Base-by-base conservation (phyloP, 192 early-diverging fungal genomes). In the Lunasporangiospora selenospora region DNA sequence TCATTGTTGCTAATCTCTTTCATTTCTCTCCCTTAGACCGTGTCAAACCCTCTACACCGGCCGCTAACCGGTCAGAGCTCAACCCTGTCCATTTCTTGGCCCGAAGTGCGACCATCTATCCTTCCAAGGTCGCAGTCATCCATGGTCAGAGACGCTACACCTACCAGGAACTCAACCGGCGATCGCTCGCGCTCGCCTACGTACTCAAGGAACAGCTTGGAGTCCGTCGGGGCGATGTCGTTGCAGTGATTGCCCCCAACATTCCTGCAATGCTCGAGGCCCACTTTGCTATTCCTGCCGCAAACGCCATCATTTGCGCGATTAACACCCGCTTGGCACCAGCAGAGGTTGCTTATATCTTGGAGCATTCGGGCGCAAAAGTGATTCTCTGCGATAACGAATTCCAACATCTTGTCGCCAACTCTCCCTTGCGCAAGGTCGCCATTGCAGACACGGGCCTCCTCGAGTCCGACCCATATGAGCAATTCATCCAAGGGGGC, bases 271-370 rank as follows among this genome's bases (percentile, higher is more conserved):
- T 84, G 53, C 57, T 89, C 4, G 87, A 89, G 24, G 81, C 84
- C 1, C 80, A 86, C n/a, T 89, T 78, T 75, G 86, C 73, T 13
- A 75, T 89, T n/a, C 84, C 85, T 8, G 78, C 79, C 26, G 55
- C 78, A n/a, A 77, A 79, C 19, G 85, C 75, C 7, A 76, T 85
- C 15, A 58, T 88, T 7, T 83, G 84, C 6, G 81, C 82, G 10
- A 70, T 89, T 52, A 89, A 89, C 55, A 76, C 81, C 7, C 77
- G 87, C 16, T 62, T 89, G 2, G 71, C 64, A 3, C 54, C 77
- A 6, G 32, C 49, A 5, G 87, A 89, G 60, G 69, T 89, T 2
- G 80, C 66, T 7, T 89, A 87, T 48, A 86, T 89, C 40, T 53
- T 89, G 23, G 43, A 59, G 3, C 77, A 84, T 26, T 83, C 85